phyloP scores from a whole-genome alignment of 225 moss, liverwort and hornwort genomes.

The Sphagnum contortum region DNA sequence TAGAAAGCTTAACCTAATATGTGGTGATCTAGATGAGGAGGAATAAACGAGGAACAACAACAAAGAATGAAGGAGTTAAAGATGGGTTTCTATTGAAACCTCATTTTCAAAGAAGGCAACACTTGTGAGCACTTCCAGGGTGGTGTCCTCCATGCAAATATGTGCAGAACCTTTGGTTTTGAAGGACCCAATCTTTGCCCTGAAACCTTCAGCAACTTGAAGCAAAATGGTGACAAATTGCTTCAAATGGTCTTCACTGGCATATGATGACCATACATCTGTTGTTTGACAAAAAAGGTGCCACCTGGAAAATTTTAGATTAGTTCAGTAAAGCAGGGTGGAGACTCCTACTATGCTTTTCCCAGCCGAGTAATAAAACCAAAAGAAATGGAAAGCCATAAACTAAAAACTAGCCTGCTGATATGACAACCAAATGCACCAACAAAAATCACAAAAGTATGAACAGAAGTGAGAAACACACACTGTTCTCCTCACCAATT shows the following conservation, averaged over 20 bases:
- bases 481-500: background rate
- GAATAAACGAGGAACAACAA: too few species aligned
- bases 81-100: slow-evolving; percentile 24
- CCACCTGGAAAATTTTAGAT: slow-evolving; percentile 44
- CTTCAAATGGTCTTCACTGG: slow-evolving; percentile 40
- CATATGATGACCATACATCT: slow-evolving; percentile 76
- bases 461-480: background rate
- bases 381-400: too few species aligned
- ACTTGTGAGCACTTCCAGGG: slow-evolving; percentile 38
- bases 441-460: background rate
- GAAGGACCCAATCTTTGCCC: background rate
- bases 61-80: background rate
- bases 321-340: slow-evolving; percentile 4
- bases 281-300: slow-evolving; percentile 61
- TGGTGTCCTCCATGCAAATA: slow-evolving; percentile 25
- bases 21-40: too few species aligned
- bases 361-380: background rate
- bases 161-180: background rate
- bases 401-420: background rate
- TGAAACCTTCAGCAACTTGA: slow-evolving; percentile 13
- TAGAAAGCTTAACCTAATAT: too few species aligned
- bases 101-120: slow-evolving; percentile 71
- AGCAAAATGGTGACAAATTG: slow-evolving; percentile 40
- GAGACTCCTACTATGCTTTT: background rate
- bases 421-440: background rate